Evolutionary conservation across 352 stramenopile genomes (phyloP).

Genomic region (Globisporangium viniferum): DNA sequence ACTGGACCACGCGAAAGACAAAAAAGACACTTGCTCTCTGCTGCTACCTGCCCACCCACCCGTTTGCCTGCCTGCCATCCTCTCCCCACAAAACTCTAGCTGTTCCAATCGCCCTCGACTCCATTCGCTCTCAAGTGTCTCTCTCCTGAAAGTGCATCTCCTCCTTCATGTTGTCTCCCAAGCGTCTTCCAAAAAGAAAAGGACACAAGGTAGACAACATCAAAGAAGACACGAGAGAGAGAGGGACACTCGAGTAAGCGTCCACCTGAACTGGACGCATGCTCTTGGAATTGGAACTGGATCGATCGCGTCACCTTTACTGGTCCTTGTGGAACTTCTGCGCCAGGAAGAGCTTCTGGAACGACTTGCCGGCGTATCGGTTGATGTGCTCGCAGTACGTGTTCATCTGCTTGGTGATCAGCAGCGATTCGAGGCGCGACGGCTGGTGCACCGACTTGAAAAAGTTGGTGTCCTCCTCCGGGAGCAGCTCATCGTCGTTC

Average conservation of each 20-base stretch:
- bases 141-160: background rate
- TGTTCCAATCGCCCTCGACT: background rate
- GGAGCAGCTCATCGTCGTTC: conserved; percentile 68
- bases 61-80: conserved; percentile 10
- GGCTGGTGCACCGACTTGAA: conserved; percentile 88
- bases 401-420: conserved; percentile 92
- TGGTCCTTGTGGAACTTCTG: conserved; percentile 85
- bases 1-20: background rate
- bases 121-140: background rate
- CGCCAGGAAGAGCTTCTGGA: conserved; percentile 90
- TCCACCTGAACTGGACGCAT: background rate
- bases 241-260: background rate
- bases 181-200: background rate
- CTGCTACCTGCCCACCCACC: background rate
- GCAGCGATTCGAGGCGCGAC: conserved; percentile 82
- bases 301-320: conserved; percentile 21
- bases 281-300: background rate
- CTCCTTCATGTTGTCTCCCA: background rate
- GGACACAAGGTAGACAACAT: background rate
- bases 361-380: conserved; percentile 87
- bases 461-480: conserved; percentile 83
- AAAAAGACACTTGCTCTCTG: background rate
- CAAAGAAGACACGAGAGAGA: background rate
- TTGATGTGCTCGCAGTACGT: conserved; percentile 93
- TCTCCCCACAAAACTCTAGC: background rate